Evolutionary conservation across 2,329 filamentous ascomycete species (phyloP), one percentile per base, ranked within the genome.

Genomic region (Sporothrix sp.): DNA sequence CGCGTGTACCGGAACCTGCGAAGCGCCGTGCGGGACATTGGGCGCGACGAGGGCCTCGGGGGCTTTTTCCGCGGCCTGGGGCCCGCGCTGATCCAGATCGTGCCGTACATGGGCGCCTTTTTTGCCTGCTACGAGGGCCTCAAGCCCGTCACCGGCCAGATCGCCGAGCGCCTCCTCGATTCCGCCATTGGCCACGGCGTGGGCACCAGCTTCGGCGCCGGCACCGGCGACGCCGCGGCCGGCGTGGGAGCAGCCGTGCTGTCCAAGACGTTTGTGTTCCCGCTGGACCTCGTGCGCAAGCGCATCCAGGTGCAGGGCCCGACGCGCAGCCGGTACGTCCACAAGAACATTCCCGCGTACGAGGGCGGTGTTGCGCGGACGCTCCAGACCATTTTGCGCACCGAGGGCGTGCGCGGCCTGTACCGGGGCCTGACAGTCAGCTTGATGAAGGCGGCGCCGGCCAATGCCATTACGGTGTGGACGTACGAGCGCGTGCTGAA

Each of bases 21-120:
- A 18, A 69, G 74, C 14, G 88, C 88, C 2, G 63, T 97, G 7
- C 67, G 70, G 39, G 81, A 87, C 20, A 98, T 98, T 58, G 70
- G 73, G 14, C 73, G 73, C 4, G 75, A 85, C 54, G 93, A 98
- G 69, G 93, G 93, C 0, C 59, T 70, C 0, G 66, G 66, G 4
- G 93, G 93, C 0, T 97, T 95, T 70, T 98, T 95, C 66, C 85
- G 88, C 44, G 93, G 93, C 3, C 71, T 95, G 30, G 78, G 78
- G 1, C 90, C 91, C 2, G 88, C 84, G 0, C 71, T 97, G 20
- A 84, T 75, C 23, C 90, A 96, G 70, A 93, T 97, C 44, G 80
- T 95, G 9, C 93, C 93, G 2, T 95, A 91, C 65, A 98, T 98
- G 93, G 93, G 93, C 13, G 74, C 95, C 2, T 97, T 98, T 71